phyloP scores from a whole-genome alignment of 2,329 filamentous ascomycete species.

The Xylariales sp. region DNA sequence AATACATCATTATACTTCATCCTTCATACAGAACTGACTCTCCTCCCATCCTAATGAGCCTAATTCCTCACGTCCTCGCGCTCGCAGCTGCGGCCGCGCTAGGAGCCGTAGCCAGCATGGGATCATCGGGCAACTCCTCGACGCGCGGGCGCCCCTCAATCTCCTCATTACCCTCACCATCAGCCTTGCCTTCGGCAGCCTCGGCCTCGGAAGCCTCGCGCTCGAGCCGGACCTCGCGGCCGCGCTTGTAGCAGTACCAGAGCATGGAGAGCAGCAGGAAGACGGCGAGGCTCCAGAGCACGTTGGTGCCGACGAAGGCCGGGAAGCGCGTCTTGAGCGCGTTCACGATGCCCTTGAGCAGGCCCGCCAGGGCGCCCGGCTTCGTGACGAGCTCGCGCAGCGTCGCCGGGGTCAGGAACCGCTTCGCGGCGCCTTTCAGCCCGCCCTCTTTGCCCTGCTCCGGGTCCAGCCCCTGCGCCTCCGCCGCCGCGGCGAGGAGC shows the following conservation, averaged over 20 bases:
- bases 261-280: slow-evolving; percentile 92
- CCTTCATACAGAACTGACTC: too few species aligned
- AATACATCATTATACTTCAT: neutral
- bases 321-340: slow-evolving; percentile 90
- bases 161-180: slow-evolving; percentile 30
- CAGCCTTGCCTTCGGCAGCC: slow-evolving; percentile 51
- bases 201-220: slow-evolving; percentile 57
- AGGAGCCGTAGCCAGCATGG: slow-evolving; percentile 32
- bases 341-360: slow-evolving; percentile 90
- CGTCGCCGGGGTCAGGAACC: slow-evolving; percentile 75
- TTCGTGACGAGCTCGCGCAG: slow-evolving; percentile 85
- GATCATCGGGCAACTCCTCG: slow-evolving; percentile 64
- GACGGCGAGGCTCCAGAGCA: slow-evolving; percentile 88
- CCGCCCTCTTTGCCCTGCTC: slow-evolving; percentile 53
- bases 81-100: neutral
- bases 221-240: slow-evolving; percentile 83
- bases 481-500: slow-evolving; percentile 80
- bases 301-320: slow-evolving; percentile 89
- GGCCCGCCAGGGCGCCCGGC: slow-evolving; percentile 84
- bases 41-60: too few species aligned
- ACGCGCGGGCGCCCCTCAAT: slow-evolving; percentile 56
- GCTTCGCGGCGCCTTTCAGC: slow-evolving; percentile 70
- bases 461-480: slow-evolving; percentile 72
- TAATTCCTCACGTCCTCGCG: too few species aligned
- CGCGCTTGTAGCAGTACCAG: slow-evolving; percentile 98